These are phyloP conservation scores for Phytophthora pistaciae DNA, from an alignment of 352 stramenopile genomes.

Conservation along the genomic window DNA sequence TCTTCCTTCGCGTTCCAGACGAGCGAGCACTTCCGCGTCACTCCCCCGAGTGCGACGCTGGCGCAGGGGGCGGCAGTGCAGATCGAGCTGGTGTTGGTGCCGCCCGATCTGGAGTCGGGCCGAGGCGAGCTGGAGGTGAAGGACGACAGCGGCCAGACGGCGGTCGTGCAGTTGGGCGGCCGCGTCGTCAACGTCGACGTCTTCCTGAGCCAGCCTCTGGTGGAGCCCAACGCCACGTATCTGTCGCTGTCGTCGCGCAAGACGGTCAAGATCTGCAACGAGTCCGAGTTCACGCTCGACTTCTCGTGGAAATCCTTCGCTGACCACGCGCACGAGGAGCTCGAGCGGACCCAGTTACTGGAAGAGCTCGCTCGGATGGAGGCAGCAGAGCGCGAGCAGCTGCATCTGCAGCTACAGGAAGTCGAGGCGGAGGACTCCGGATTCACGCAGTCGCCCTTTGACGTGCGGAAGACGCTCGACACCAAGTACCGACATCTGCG, in stretches of 20 bases:
- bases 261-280: slow-evolving; percentile 94
- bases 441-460: slow-evolving; percentile 61
- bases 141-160: slow-evolving; percentile 82
- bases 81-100: slow-evolving; percentile 76
- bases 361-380: slow-evolving; percentile 90
- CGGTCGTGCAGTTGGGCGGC: slow-evolving; percentile 77
- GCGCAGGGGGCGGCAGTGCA: slow-evolving; percentile 75
- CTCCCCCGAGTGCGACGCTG: slow-evolving; percentile 70
- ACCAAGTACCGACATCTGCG: slow-evolving; percentile 94
- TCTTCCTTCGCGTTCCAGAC: slow-evolving; percentile 81
- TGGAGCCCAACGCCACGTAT: slow-evolving; percentile 91
- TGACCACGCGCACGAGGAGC: slow-evolving; percentile 74
- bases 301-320: slow-evolving; percentile 95
- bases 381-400: slow-evolving; percentile 64
- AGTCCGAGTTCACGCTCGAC: slow-evolving; percentile 90
- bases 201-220: slow-evolving; percentile 86
- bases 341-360: slow-evolving; percentile 84
- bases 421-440: slow-evolving; percentile 21
- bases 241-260: slow-evolving; percentile 92
- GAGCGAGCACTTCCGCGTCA: slow-evolving; percentile 71
- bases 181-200: slow-evolving; percentile 91
- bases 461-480: slow-evolving; percentile 72
- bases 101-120: slow-evolving; percentile 44
- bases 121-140: slow-evolving; percentile 85
- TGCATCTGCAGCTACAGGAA: slow-evolving; percentile 62